Conservation (phyloP, 148 eudicot genomes). For the Dysphania ambrosioides region DNA sequence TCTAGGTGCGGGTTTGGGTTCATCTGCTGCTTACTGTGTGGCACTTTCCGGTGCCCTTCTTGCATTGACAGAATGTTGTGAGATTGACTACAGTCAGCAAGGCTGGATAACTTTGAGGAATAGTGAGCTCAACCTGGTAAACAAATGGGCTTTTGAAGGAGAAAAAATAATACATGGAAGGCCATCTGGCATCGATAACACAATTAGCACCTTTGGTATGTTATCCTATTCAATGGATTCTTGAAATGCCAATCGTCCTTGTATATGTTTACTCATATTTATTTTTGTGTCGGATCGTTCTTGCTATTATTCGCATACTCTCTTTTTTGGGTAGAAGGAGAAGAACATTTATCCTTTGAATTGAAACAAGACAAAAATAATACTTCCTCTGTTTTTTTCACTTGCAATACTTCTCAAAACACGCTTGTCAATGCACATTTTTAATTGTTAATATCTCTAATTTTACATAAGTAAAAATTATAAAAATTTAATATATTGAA, state of each 20-base stretch:
- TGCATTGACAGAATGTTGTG: slow-evolving; percentile 58
- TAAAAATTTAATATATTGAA: too few relatives aligned
- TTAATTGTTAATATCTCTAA: too few relatives aligned
- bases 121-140: slow-evolving; percentile 64
- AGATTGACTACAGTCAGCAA: slow-evolving; percentile 45
- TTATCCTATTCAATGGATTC: not conserved
- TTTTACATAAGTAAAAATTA: too few relatives aligned
- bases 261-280: not conserved
- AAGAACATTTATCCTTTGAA: not conserved
- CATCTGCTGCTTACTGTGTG: slow-evolving; percentile 93
- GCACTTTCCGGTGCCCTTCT: slow-evolving; percentile 74
- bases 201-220: slow-evolving; percentile 97
- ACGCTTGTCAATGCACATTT: too few relatives aligned
- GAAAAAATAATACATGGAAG: slow-evolving; percentile 95
- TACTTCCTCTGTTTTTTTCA: too few relatives aligned
- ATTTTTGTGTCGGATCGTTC: not conserved
- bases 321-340: not conserved
- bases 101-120: slow-evolving; percentile 67
- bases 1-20: slow-evolving; percentile 88
- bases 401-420: too few relatives aligned
- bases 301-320: not conserved
- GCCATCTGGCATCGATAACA: slow-evolving; percentile 97
- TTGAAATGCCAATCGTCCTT: not conserved
- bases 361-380: not conserved
- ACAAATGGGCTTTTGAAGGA: slow-evolving; percentile 96